These are phyloP conservation scores for Mycosarcoma mackinlayi DNA, from an alignment of 1,284 basidiomycete genomes.

Conservation along the genomic window DNA sequence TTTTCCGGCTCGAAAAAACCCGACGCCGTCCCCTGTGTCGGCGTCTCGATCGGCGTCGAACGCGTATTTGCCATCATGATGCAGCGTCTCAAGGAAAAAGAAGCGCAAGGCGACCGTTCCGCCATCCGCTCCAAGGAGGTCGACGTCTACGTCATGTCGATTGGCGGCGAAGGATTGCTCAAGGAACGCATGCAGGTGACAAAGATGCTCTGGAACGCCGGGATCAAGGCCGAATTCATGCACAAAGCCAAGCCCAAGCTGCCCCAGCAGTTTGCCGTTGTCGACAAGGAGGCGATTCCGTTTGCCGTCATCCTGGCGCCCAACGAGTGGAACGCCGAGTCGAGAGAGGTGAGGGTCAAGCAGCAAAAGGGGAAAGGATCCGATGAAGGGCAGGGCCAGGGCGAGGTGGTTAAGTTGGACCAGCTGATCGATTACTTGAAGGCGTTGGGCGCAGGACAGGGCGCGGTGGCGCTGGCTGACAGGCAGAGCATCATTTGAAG, in stretches of 20 bases:
- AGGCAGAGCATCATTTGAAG: constrained; percentile 29
- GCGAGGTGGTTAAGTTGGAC: constrained; percentile 71
- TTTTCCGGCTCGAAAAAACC: constrained; percentile 80
- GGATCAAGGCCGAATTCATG: constrained; percentile 94
- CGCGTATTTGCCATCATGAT: constrained; percentile 93
- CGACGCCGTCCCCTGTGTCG: constrained; percentile 88
- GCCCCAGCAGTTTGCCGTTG: constrained; percentile 82
- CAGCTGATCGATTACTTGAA: constrained; percentile 78
- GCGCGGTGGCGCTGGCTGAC: constrained; percentile 15
- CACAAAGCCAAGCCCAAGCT: constrained; percentile 85
- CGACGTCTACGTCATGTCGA: constrained; percentile 91
- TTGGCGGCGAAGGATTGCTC: constrained; percentile 90
- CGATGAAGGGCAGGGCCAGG: constrained; percentile 74
- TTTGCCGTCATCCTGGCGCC: constrained; percentile 90
- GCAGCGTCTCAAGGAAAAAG: constrained; percentile 82
- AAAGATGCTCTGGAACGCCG: constrained; percentile 83
- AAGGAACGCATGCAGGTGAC: constrained; percentile 86
- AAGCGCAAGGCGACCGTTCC: constrained; percentile 58
- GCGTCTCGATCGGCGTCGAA: constrained; percentile 92
- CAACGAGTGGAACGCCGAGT: constrained; percentile 79
- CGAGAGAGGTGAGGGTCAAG: constrained; percentile 80
- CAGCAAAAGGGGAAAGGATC: constrained; percentile 82
- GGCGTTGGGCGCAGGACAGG: constrained; percentile 32
- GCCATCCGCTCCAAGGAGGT: constrained; percentile 86
- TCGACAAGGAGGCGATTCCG: constrained; percentile 90